Conservation (phyloP, 2,329 filamentous ascomycete genomes). For the Didymosphaeria variabile region DNA sequence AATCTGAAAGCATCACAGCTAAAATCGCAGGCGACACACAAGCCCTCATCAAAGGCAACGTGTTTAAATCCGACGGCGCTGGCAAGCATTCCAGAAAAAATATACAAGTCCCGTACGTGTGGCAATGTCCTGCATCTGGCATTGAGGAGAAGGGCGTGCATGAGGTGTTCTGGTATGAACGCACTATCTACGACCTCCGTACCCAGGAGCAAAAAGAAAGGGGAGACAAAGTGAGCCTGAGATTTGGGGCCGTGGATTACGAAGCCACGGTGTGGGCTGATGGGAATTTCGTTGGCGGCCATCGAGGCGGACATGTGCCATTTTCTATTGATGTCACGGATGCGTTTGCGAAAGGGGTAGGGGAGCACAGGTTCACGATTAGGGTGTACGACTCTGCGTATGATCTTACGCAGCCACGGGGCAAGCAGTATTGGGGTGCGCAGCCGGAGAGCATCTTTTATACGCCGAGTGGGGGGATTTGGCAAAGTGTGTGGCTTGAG, state of each 20-base stretch:
- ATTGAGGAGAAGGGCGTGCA: constrained; percentile 70
- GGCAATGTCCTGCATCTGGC: constrained; percentile 70
- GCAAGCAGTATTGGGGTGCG: constrained; percentile 73
- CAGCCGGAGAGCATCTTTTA: constrained; percentile 70
- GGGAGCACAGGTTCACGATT: constrained; percentile 57
- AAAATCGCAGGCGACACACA: constrained; percentile 62
- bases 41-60: constrained; percentile 58
- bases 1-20: constrained; percentile 53
- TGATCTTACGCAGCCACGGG: constrained; percentile 71
- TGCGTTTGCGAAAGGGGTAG: constrained; percentile 29
- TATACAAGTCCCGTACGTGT: constrained; percentile 72
- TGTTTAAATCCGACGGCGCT: constrained; percentile 42
- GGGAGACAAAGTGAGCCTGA: constrained; percentile 57
- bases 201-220: constrained; percentile 51
- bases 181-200: constrained; percentile 60
- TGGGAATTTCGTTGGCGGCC: constrained; percentile 62
- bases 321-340: constrained; percentile 67
- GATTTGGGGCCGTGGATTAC: constrained; percentile 71
- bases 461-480: constrained; percentile 66
- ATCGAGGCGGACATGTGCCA: constrained; percentile 68
- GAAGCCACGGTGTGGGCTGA: constrained; percentile 66
- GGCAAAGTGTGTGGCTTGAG: constrained; percentile 67
- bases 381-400: constrained; percentile 71
- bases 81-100: constrained; percentile 56
- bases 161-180: constrained; percentile 74